Evolutionary conservation across 192 early-diverging fungal species (phyloP).

Genomic region (Umbelopsis sp.): DNA sequence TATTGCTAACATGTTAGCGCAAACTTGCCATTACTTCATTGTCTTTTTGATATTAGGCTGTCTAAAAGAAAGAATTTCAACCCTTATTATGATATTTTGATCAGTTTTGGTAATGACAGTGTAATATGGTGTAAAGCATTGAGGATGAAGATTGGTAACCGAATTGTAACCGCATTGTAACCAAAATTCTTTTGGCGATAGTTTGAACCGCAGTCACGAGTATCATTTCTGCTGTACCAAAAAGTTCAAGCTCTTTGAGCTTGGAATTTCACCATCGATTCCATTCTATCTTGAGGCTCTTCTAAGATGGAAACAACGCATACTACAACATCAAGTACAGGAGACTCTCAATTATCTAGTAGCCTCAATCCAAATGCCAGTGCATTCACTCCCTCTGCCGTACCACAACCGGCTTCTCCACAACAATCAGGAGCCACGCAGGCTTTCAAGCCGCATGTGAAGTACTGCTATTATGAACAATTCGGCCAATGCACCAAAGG

Average conservation of each 20-base stretch:
- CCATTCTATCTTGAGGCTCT: not conserved
- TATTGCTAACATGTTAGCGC: not conserved
- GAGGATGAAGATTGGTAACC: too few relatives aligned
- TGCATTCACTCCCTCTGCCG: not conserved
- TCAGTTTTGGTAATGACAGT: too few relatives aligned
- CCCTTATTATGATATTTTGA: not conserved
- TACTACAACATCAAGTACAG: not conserved
- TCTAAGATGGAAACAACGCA: conserved; percentile 5
- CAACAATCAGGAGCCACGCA: not conserved
- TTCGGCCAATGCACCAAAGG: conserved; percentile 3
- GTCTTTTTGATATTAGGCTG: not conserved
- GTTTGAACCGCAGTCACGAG: not conserved
- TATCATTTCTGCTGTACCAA: too few relatives aligned
- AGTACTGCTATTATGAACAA: conserved; percentile 4
- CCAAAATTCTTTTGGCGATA: too few relatives aligned
- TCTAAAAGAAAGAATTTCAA: too few relatives aligned
- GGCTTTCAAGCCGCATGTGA: not conserved
- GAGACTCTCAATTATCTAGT: not conserved
- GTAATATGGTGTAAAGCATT: too few relatives aligned
- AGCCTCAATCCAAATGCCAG: not conserved
- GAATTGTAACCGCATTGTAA: too few relatives aligned
- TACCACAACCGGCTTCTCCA: not conserved
- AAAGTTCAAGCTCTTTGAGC: too few relatives aligned
- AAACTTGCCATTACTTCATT: not conserved
- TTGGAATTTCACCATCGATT: not conserved